Percentiles rank a stretch among this genome's conserved stretches.
Conservation (phyloP, 176 grass and related monocot species). For the Guadua angustifolia region DNA sequence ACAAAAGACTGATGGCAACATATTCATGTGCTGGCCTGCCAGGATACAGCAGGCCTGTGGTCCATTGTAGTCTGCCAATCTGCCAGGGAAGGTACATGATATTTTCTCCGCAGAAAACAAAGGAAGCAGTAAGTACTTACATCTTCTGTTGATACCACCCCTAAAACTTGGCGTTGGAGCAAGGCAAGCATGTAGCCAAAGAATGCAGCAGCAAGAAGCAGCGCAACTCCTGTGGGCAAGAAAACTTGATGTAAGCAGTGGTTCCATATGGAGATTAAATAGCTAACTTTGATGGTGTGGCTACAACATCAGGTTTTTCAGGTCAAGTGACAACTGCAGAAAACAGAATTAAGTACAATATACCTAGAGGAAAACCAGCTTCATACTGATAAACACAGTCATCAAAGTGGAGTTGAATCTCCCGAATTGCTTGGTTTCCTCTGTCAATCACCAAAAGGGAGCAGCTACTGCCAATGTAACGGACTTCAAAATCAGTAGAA, state of each 20-base stretch:
- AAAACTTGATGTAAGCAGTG: constrained; percentile 37
- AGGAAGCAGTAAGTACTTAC: constrained; percentile 59
- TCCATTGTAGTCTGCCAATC: constrained; percentile 46
- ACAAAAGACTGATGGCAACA: constrained; percentile 53
- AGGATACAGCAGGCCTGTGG: constrained; percentile 42
- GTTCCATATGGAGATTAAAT: constrained; percentile 17
- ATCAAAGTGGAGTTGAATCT: constrained; percentile 87
- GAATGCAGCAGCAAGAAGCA: constrained; percentile 77
- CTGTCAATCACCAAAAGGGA: constrained; percentile 95
- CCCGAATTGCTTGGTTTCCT: constrained; percentile 89
- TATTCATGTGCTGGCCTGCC: constrained; percentile 49
- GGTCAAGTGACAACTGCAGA: constrained; percentile 23
- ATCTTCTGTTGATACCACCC: constrained; percentile 61
- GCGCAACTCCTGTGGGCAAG: constrained; percentile 57
- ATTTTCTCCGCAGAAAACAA: constrained; percentile 29
- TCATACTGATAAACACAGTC: constrained; percentile 89
- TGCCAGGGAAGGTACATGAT: constrained; percentile 27
- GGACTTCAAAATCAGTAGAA: constrained; percentile 95
- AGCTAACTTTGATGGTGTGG: not conserved
- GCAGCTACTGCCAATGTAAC: constrained; percentile 88
- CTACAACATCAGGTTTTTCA: constrained; percentile 27
- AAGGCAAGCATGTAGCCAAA: constrained; percentile 95
- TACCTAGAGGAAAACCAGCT: constrained; percentile 84
- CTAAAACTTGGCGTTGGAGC: constrained; percentile 62
- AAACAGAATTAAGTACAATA: constrained; percentile 10